Base-by-base conservation (phyloP, 257 asterid genomes). In the Perilla frutescens region DNA sequence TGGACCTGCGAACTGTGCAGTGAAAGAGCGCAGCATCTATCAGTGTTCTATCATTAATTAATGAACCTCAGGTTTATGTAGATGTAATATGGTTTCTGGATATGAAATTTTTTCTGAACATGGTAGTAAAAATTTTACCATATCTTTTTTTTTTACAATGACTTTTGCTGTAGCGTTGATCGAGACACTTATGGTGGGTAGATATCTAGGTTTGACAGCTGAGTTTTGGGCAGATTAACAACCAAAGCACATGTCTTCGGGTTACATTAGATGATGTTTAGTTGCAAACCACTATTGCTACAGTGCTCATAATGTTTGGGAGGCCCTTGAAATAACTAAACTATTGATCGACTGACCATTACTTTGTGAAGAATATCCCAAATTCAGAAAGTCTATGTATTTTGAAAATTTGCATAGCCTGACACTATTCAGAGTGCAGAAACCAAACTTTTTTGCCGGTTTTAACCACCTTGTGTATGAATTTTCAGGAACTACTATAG, bases 401-500 rank as follows among this genome's bases (percentile, higher is more conserved):
- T 37, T 51, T 54, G 11, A 41, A 15, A 50, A 49, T 32, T 34
- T 34, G 8, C 11, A 36, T 29, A 29, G 39, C 41, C 53, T 43
- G 51, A n/a, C 43, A 53, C 8, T 62, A 8, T 55, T 43, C 10
- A 40, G 37, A 41, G 8, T 67, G 48, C 31, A 11, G 13, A 44
- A 7, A 11, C 48, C 37, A 62, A 55, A 15, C 34, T 39, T 11
- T 13, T 58, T 40, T 3, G 36, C 56, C 13, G n/a, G 7, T 51
- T 63, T 1, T 55, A 40, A 49, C 41, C 45, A 26, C 36, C 60
- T 41, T 8, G 59, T 47, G 40, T 32, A 55, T 81, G 56, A 68
- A 77, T 65, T 82, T 71, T 77, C 88, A 90, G 98, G 91, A 92
- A 92, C 89, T 92, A 92, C 81, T 92, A 92, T 62, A 85, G 96